Evolutionary conservation across 306 rosid species (phyloP).

Genomic region (Urtica urens): DNA sequence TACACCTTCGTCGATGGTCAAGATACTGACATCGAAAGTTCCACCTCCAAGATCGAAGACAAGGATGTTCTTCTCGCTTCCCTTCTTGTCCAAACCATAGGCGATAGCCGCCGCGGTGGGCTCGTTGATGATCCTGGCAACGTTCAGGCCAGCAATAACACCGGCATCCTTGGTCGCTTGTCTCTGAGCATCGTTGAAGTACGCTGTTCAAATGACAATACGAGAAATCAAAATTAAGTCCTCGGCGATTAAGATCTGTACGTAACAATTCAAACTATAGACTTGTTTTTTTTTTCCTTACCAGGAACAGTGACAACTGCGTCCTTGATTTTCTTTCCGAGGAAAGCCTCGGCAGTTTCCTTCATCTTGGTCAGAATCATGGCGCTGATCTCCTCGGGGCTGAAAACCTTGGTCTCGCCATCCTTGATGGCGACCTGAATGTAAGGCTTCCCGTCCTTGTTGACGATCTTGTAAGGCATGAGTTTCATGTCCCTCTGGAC

Average conservation of each 20-base stretch:
- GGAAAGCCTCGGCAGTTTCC: slow-evolving; percentile 97
- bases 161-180: slow-evolving; percentile 99
- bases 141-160: slow-evolving; percentile 85
- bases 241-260: too few species aligned
- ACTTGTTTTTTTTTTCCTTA: slow-evolving; percentile 20
- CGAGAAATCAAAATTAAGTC: too few species aligned
- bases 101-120: slow-evolving; percentile 99
- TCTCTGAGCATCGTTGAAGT: slow-evolving; percentile 98
- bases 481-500: slow-evolving; percentile 87
- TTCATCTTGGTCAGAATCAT: slow-evolving; percentile 84
- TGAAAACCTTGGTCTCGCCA: slow-evolving; percentile 91
- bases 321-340: slow-evolving; percentile 78
- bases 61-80: slow-evolving; percentile 97
- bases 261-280: too few species aligned
- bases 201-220: slow-evolving; percentile 41
- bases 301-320: slow-evolving; percentile 98
- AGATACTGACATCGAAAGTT: slow-evolving; percentile 91
- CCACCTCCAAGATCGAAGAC: slow-evolving; percentile 99
- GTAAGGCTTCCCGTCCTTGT: slow-evolving; percentile 94
- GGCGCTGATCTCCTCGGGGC: slow-evolving; percentile 96
- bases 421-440: slow-evolving; percentile 76
- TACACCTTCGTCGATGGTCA: slow-evolving; percentile 97
- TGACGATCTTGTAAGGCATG: slow-evolving; percentile 83
- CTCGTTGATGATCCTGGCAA: slow-evolving; percentile 92
- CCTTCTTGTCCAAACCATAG: slow-evolving; percentile 94